Base-by-base conservation (phyloP, 164 flowering plant species). In the Magnolia officinalis region DNA sequence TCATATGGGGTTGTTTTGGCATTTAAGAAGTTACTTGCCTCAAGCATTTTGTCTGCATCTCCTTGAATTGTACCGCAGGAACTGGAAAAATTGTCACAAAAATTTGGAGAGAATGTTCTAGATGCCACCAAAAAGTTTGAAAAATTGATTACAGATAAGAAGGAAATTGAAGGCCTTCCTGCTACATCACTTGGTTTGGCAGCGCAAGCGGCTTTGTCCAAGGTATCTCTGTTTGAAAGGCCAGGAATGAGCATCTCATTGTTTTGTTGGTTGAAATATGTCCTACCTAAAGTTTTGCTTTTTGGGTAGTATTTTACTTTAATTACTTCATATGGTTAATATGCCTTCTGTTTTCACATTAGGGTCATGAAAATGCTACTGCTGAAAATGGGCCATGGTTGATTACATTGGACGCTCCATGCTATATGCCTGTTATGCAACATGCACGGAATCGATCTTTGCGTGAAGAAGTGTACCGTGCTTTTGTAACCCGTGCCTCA, bases 331-430 rank as follows among this genome's bases (percentile, higher is more conserved):
- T 14, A 11, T 67, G 14, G 50, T 29, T 67, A 2, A 65, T 65
- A 65, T 20, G 11, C 11, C 26, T 23, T 65, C 14, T 2, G 64
- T 31, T 69, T 26, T 58, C 37, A 21, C n/a, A 64, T n/a, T 79
- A 95, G 98, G 99, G 99, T 10, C 90, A 94, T 84, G 88, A 88
- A 82, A 85, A 89, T 88, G 98, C 99, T 75, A 94, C 92, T 78
- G 89, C 98, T 78, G 98, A 96, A 80, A 84, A 88, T 80, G 98
- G 99, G 19, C 99, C 98, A 45, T 96, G 99, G 99, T 58, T 96
- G 69, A 88, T 96, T 73, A 94, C 98, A 37, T 79, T 96, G 91
- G 98, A 94, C 85, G 96, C 89, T 72, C 98, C 98, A 61, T 89
- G 97, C 82, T 94, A 63, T 87, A 81, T 88, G 26, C 81, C 99